Conservation (phyloP, 805 yeast species). For the Candida caryicola region DNA sequence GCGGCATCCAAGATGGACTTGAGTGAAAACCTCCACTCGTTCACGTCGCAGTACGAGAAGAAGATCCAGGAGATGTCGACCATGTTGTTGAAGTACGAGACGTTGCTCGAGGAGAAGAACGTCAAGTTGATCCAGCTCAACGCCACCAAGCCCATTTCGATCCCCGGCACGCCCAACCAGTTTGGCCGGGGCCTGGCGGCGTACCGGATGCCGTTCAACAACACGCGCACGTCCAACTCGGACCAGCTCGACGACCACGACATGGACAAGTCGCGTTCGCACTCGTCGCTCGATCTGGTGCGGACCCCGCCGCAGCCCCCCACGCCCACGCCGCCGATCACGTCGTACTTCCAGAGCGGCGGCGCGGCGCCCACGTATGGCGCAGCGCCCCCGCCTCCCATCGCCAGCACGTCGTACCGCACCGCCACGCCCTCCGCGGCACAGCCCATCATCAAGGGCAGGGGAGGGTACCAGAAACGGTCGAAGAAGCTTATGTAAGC, state of each 20-base stretch:
- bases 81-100: conserved; percentile 31
- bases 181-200: not conserved
- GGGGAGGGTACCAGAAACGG: conserved; percentile 46
- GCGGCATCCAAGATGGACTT: conserved; percentile 24
- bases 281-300: conserved; percentile 10
- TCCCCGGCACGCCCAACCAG: conserved; percentile 19
- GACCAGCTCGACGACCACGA: not conserved
- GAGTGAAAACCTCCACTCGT: conserved; percentile 21
- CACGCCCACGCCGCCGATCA: conserved; percentile 1
- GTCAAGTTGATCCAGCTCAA: conserved; percentile 32
- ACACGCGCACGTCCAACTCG: conserved; percentile 2
- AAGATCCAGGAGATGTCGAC: conserved; percentile 33
- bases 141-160: conserved; percentile 37
- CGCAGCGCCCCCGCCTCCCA: not conserved
- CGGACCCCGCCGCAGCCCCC: conserved; percentile 4
- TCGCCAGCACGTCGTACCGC: not conserved
- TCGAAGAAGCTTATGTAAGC: conserved; percentile 36
- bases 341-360: not conserved
- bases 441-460: conserved; percentile 38
- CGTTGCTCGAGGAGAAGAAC: conserved; percentile 36
- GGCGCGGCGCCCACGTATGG: not conserved
- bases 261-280: conserved; percentile 6
- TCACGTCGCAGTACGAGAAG: conserved; percentile 29
- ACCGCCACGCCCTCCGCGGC: not conserved
- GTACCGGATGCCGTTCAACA: not conserved